Conservation (phyloP, 305 asterid species). For the Petunia hybrid region DNA sequence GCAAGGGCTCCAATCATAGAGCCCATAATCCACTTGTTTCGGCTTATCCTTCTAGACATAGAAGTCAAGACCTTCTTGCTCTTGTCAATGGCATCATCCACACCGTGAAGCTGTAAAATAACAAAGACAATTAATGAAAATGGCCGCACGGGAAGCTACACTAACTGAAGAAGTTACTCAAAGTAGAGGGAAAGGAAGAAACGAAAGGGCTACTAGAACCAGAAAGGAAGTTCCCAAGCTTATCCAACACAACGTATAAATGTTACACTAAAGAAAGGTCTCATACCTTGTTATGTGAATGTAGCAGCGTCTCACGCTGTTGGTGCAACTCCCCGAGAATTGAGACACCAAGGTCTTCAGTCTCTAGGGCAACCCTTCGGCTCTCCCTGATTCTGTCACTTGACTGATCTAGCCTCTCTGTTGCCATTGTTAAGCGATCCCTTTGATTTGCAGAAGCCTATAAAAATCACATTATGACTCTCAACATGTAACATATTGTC, state of each 20-base stretch:
- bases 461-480: conserved; percentile 27
- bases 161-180: neutral
- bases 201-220: neutral
- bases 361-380: conserved; percentile 81
- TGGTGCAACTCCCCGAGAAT: conserved; percentile 89
- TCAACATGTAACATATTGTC: neutral
- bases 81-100: conserved; percentile 85
- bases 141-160: neutral
- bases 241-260: neutral
- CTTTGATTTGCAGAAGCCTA: conserved; percentile 88
- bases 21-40: conserved; percentile 89
- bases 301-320: conserved; percentile 90
- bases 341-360: conserved; percentile 87
- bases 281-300: conserved; percentile 75
- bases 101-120: conserved; percentile 78
- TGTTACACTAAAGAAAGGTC: conserved; percentile 17
- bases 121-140: neutral
- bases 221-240: neutral
- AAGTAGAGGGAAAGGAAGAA: neutral
- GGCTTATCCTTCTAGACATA: conserved; percentile 84
- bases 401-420: conserved; percentile 82
- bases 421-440: conserved; percentile 76
- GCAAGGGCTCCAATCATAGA: conserved; percentile 72
- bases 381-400: conserved; percentile 79
- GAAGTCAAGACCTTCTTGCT: conserved; percentile 80